phyloP scores from a whole-genome alignment of 2,329 filamentous ascomycete genomes.

The Fusarium miscanthi region DNA sequence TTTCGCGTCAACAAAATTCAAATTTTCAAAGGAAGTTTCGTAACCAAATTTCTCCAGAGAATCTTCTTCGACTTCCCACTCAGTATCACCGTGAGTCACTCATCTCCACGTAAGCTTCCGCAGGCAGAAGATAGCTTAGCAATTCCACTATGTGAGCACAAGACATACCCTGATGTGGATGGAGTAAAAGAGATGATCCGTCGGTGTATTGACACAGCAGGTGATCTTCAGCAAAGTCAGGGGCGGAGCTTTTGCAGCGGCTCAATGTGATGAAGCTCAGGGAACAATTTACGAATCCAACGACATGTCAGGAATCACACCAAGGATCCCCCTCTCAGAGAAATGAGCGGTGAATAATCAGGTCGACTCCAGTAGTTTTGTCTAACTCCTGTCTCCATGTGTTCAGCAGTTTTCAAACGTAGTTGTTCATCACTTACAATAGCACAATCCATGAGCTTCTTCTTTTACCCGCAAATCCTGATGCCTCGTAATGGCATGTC shows the following conservation, averaged over 20 bases:
- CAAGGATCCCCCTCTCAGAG: background rate
- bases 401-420: constrained; percentile 4
- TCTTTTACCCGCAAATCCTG: background rate
- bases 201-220: background rate
- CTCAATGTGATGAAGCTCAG: background rate
- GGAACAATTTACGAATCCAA: background rate
- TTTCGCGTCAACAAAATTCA: background rate
- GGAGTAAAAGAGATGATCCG: background rate
- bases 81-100: background rate
- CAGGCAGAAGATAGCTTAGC: background rate
- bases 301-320: background rate
- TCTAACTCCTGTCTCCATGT: background rate
- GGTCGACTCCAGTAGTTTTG: background rate
- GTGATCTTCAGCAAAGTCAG: background rate
- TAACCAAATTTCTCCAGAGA: too few relatives aligned
- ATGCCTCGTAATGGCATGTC: background rate
- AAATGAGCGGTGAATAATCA: background rate
- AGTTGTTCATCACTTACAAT: background rate
- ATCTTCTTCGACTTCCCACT: background rate
- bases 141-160: background rate
- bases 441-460: background rate
- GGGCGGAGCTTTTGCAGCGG: background rate
- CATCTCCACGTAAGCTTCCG: background rate
- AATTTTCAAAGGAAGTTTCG: background rate
- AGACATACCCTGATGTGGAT: background rate